Conservation (phyloP, 768 basidiomycete species). For the Boletales sp. region DNA sequence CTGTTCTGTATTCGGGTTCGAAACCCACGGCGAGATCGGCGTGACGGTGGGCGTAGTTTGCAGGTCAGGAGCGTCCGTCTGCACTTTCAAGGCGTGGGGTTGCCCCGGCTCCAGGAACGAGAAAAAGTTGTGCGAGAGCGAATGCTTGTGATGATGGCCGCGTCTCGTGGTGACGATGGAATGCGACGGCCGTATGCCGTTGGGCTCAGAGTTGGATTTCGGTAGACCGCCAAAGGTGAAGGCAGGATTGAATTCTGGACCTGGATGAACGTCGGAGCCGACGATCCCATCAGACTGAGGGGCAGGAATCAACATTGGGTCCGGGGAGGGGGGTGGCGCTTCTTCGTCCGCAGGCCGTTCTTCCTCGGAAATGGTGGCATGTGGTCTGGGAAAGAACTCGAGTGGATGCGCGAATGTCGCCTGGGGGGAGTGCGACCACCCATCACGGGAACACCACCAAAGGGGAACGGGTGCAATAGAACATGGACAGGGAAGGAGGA, state of each 20-base stretch:
- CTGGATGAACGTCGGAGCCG: constrained; percentile 23
- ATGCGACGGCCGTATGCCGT: constrained; percentile 11
- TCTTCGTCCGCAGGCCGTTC: constrained; percentile 45
- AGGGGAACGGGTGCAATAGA: constrained; percentile 24
- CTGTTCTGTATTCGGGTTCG: constrained; percentile 37
- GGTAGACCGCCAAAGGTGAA: constrained; percentile 65
- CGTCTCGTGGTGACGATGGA: constrained; percentile 32
- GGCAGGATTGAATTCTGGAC: constrained; percentile 44
- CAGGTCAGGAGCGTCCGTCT: constrained; percentile 32
- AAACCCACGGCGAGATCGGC: constrained; percentile 67
- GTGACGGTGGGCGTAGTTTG: constrained; percentile 58
- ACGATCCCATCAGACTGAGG: constrained; percentile 33
- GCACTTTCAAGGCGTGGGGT: not conserved
- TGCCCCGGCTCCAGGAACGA: constrained; percentile 85
- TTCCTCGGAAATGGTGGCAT: constrained; percentile 65
- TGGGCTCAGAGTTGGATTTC: constrained; percentile 23
- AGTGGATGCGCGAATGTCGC: constrained; percentile 74
- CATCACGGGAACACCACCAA: constrained; percentile 12
- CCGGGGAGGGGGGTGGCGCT: constrained; percentile 45
- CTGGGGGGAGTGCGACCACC: constrained; percentile 23
- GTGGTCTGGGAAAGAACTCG: constrained; percentile 84
- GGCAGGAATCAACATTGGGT: constrained; percentile 38
- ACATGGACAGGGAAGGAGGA: constrained; percentile 26
- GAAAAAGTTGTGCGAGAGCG: constrained; percentile 91
- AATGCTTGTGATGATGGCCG: constrained; percentile 92